Evolutionary conservation across 1,284 basidiomycete genomes (phyloP), one percentile per base, ranked within the genome.

Genomic region (Tetrapyrgos nigripes): DNA sequence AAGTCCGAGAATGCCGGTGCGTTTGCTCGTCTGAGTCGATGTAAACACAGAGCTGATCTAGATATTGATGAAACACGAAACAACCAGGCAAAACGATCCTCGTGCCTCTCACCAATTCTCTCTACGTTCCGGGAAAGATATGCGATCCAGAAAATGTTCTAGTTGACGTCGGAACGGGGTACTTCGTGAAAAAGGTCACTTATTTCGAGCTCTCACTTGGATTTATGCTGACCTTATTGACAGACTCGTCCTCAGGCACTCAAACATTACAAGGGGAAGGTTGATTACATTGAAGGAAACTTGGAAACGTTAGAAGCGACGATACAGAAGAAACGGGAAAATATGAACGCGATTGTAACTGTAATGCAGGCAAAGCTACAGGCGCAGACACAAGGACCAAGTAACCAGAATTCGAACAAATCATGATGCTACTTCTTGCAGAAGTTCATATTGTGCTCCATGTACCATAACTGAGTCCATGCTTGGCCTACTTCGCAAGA

Each of bases 91-190:
- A 94, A 79, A 87, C 89, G 17, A 88, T 96, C 60, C 83, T 98
- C 21, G 92, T 98, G 1, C 97, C 97, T 2, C 78, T 98, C 50
- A 98, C 96, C 10, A 94, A 93, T 72, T 97, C 95, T 1, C 83
- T 99, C 3, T 98, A 98, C 72, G 93, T 98, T 14, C 95, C 96
- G 1, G 97, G 96, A 28, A 95, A 90, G 75, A 82, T 98, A 33
- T 82, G 81, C 26, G 92, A 98, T 70, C 75, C 86, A 1, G 90
- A 95, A 50, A 86, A 94, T 64, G 96, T 99, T 50, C 90, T 98
- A 59, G 88, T 99, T 19, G 97, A 99, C 72, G 85, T 99, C 29
- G 97, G 97, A 2, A 98, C 97, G 0, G 97, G 97, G 0, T 99
- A 98, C 77, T 98, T 92, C 69, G 91, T 99, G 19, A 90, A 94